These are phyloP conservation scores for Salix arbutifolia DNA, from an alignment of 345 rosid species.

Conservation along the genomic window DNA sequence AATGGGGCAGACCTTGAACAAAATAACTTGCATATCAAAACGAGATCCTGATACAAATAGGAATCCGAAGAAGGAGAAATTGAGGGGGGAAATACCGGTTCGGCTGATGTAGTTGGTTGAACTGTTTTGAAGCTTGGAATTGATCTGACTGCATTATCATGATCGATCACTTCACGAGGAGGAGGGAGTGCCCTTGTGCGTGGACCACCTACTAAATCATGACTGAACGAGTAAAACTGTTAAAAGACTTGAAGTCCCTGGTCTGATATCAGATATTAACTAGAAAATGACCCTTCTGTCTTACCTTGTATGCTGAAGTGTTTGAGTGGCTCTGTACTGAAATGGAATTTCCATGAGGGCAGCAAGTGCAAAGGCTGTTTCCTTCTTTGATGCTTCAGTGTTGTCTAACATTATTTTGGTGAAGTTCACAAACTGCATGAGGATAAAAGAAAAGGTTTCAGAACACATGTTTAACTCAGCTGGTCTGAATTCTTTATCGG, in stretches of 20 bases:
- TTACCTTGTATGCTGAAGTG: conserved; percentile 44
- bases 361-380: conserved; percentile 85
- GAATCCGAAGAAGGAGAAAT: background rate
- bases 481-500: background rate
- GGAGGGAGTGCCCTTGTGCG: conserved; percentile 61
- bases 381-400: conserved; percentile 56
- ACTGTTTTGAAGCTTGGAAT: conserved; percentile 33
- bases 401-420: conserved; percentile 78
- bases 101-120: conserved; percentile 35
- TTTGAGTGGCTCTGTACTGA: conserved; percentile 79
- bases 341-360: conserved; percentile 94
- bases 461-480: background rate
- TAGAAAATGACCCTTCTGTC: conserved; percentile 10
- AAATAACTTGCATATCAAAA: conserved; percentile 8
- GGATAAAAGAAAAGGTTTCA: background rate
- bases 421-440: conserved; percentile 79
- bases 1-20: conserved; percentile 81
- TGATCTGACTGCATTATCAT: conserved; percentile 47
- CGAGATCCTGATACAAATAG: background rate
- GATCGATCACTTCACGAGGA: conserved; percentile 64
- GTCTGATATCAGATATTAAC: conserved; percentile 2
- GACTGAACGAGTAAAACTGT: conserved; percentile 35
- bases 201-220: conserved; percentile 24
- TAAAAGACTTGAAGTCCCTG: conserved; percentile 12
- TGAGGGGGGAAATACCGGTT: conserved; percentile 30